Evolutionary conservation across 2,329 filamentous ascomycete genomes (phyloP).

Genomic region (Lachnellula cervina): DNA sequence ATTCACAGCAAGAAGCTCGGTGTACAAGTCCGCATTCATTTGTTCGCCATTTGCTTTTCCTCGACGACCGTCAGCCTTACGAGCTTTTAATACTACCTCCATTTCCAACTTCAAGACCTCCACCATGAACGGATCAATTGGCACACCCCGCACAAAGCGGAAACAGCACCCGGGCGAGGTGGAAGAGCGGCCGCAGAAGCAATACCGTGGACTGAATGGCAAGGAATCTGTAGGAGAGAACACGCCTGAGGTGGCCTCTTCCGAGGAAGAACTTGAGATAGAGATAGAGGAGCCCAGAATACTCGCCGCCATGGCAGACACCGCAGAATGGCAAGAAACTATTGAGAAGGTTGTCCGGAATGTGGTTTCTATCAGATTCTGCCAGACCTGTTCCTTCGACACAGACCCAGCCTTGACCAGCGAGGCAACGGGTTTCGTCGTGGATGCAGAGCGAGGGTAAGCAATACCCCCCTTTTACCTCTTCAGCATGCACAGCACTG

Average conservation of each 20-base stretch:
- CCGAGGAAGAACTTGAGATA: slow-evolving; percentile 31
- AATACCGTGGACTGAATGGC: slow-evolving; percentile 29
- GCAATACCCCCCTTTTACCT: neutral
- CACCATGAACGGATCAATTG: slow-evolving; percentile 28
- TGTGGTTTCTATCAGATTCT: slow-evolving; percentile 98
- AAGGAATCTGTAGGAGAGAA: slow-evolving; percentile 32
- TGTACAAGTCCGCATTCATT: neutral
- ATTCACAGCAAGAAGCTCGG: neutral
- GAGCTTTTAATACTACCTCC: slow-evolving; percentile 1
- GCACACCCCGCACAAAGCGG: slow-evolving; percentile 27
- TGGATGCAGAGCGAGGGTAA: slow-evolving; percentile 82
- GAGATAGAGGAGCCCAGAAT: slow-evolving; percentile 35
- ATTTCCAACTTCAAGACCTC: slow-evolving; percentile 6
- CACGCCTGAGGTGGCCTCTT: slow-evolving; percentile 26
- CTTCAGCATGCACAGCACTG: slow-evolving; percentile 15
- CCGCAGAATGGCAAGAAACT: slow-evolving; percentile 89
- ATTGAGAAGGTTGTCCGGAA: slow-evolving; percentile 92
- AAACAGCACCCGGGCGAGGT: slow-evolving; percentile 28
- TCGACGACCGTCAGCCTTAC: neutral
- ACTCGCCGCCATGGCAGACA: slow-evolving; percentile 44
- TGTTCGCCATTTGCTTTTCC: neutral
- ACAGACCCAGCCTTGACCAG: slow-evolving; percentile 92
- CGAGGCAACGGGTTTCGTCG: slow-evolving; percentile 95
- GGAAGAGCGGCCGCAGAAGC: slow-evolving; percentile 31
- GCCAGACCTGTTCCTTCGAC: slow-evolving; percentile 95